These are phyloP conservation scores for Hymenoscyphus fraxineus DNA, from an alignment of 2,329 filamentous ascomycete genomes.

Conservation along the genomic window DNA sequence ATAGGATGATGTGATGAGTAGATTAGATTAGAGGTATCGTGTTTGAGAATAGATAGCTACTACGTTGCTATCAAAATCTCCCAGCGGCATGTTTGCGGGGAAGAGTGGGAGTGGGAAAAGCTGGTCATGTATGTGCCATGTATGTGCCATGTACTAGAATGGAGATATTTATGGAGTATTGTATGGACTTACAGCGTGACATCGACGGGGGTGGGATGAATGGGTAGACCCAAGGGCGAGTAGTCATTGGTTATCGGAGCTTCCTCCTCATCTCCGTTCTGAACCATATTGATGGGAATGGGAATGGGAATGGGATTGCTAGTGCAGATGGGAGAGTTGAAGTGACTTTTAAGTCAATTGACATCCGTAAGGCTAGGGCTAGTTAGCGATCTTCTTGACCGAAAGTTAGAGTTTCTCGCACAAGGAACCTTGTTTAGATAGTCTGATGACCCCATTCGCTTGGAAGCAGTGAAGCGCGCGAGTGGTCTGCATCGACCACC, in stretches of 20 bases:
- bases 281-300: constrained; percentile 12
- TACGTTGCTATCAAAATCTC: not conserved
- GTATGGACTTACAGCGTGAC: constrained; percentile 17
- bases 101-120: not conserved
- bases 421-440: not conserved
- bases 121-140: too few relatives aligned
- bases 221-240: constrained; percentile 50
- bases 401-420: not conserved
- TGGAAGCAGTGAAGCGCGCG: not conserved
- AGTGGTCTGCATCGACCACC: not conserved
- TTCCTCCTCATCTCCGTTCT: constrained; percentile 21
- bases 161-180: not conserved
- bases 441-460: not conserved
- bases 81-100: not conserved
- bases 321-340: not conserved
- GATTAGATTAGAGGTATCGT: not conserved
- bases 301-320: too few relatives aligned
- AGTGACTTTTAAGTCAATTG: not conserved
- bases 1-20: not conserved
- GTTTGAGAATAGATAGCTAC: not conserved
- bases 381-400: not conserved
- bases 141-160: too few relatives aligned
- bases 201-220: constrained; percentile 40
- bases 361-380: too few relatives aligned
- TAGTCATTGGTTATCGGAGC: constrained; percentile 35